Base-by-base conservation (phyloP, 140 eudicot genomes). In the Stevia rebaudiana region DNA sequence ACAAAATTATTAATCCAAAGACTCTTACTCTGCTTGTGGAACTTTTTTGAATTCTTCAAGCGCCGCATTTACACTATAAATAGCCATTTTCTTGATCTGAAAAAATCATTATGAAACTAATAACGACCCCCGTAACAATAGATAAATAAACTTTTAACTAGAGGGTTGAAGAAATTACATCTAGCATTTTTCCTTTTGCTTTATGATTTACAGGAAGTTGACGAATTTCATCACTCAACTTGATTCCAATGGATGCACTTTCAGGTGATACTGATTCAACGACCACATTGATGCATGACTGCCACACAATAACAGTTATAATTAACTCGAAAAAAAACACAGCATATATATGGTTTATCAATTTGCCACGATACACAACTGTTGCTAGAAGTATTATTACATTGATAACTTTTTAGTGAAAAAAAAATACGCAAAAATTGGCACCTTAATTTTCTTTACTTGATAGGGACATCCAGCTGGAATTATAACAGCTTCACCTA, bases 401-500 rank as follows among this genome's bases (percentile, higher is more conserved):
- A 53, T 67, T 22, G 25, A 51, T 15, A 66, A 35, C n/a, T n/a
- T n/a, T n/a, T n/a, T n/a, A n/a, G n/a, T 21, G 50, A 47, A 44
- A 3, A 28, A 3, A 10, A 12, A 10, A 54, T n/a, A n/a, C n/a
- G n/a, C n/a, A 25, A 24, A 25, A 46, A 21, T 33, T 24, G 15
- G 4, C 66, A 84, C 99, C 95, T 92, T 92, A 4, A 76, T 51
- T 68, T 84, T 81, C 76, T 77, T 88, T 10, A 85, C 76, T 81
- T 92, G 99, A 78, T 88, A 88, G 8, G 95, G 97, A 39, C 97
- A 92, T 56, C 99, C 99, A 49, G 99, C 99, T 17, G 99, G 99
- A 73, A 92, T 62, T 8, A 88, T 71, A 72, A 92, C 80, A 33
- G 99, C 95, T 83, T 92, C 99, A 37, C 97, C 97, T 35, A 81